Base-by-base conservation (phyloP, 352 stramenopile genomes). In the Elongisporangium prolatum region DNA sequence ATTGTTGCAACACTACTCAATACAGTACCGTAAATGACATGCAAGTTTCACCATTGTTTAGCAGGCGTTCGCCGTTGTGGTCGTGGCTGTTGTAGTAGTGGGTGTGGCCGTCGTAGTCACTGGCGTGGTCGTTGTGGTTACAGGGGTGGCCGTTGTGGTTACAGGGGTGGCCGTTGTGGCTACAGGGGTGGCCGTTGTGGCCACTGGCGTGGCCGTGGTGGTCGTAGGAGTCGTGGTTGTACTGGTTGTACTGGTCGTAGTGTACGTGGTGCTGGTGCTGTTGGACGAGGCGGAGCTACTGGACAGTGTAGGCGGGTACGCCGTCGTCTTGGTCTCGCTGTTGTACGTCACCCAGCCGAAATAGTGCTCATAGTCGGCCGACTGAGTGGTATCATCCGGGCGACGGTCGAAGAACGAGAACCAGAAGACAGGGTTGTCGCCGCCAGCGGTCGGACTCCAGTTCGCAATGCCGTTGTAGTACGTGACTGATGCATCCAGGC, bases 401-500 rank as follows among this genome's bases (percentile, higher is more conserved):
- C 69, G 74, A 37, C 75, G 72, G 50, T 88, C 75, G 52, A 86
- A 88, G 24, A 77, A 59, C 52, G 72, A 66, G 63, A 85, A 88
- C 74, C 75, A 86, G 61, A 88, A 88, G 8, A 61, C 54, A 9
- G 54, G 54, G 48, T 28, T 38, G 9, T 62, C 61, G 8, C 11
- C 54, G 16, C 63, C 63, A 17, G 54, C 10, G 4, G 61, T 61
- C 22, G 22, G 28, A 9, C 28, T 22, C 68, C 68, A 76, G 18
- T 65, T 28, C 28, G 28, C 28, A 8, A 40, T 9, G 28, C 28
- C 28, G 4, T 40, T 13, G 28, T 40, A 40, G 8, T 68, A 76
- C 20, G 28, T 25, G 54, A 65, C 37, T 21, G 65, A 63, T 1
- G 44, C 56, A 17, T 77, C 72, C 0, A 87, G 61, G 22, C 61